A percentile compares a stretch with the other conserved stretches of the same genome.
Conservation (phyloP, 2,329 filamentous ascomycete species). For the Myriosclerotinia scirpicola region DNA sequence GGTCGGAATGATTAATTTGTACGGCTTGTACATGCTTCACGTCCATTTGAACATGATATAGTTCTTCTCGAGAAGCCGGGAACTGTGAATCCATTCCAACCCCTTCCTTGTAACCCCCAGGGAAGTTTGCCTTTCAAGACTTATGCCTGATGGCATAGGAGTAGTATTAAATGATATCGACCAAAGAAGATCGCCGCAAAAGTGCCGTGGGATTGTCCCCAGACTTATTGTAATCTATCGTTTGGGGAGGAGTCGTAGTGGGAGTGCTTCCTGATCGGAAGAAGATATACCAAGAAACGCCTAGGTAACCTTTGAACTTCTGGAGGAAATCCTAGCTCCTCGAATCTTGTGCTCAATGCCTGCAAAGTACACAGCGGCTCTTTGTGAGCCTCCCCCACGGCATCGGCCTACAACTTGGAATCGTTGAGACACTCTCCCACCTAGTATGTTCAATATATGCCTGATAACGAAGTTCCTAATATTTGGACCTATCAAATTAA, state of each 20-base stretch:
- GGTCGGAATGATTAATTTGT: constrained; percentile 62
- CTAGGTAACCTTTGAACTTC: not conserved
- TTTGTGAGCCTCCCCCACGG: constrained; percentile 24
- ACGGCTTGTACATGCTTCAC: constrained; percentile 65
- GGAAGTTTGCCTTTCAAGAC: constrained; percentile 7
- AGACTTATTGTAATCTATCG: not conserved
- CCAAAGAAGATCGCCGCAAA: not conserved
- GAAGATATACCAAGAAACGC: not conserved
- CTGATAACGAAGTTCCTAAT: not conserved
- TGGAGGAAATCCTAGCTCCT: not conserved
- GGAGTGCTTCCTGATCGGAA: no score
- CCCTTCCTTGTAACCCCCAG: constrained; percentile 24
- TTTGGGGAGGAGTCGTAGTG: not conserved
- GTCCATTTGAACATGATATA: constrained; percentile 69
- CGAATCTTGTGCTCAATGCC: constrained; percentile 15
- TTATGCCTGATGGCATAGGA: constrained; percentile 19
- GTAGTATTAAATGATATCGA: not conserved
- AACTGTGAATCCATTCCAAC: constrained; percentile 65
- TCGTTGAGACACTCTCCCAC: constrained; percentile 11
- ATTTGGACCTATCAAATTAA: not conserved
- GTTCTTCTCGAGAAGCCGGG: constrained; percentile 59
- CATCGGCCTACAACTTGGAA: constrained; percentile 21
- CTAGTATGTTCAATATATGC: not conserved
- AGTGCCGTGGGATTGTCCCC: not conserved
- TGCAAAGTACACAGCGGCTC: constrained; percentile 20